Base-by-base conservation (phyloP, 2,329 filamentous ascomycete species). In the Ophiognomonia clavigignenti-juglandacearum region DNA sequence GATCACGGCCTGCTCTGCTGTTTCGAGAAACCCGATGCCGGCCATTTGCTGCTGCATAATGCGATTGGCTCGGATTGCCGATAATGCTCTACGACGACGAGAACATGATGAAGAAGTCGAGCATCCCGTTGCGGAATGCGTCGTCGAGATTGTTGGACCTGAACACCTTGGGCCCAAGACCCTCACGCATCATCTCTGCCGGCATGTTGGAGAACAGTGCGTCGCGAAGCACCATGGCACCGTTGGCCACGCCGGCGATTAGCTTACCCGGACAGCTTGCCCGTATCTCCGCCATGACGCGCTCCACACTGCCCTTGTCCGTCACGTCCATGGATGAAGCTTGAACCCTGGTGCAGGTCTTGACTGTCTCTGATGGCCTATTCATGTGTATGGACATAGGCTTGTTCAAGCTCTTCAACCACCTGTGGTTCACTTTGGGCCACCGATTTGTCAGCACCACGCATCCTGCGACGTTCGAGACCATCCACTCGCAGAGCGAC, bases 41-140 rank as follows among this genome's bases (percentile, higher is more conserved):
- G 65, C 50, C 52, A 48, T 73, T 73, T 1, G 66, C 69, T 0
- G 68, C 67, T 1, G 59, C 54, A 47, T 77, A 77, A 48, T 67
- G 71, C 11, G 59, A 48, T 53, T 77, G 72, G 6, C 56, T 58
- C 11, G 31, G 11, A 43, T 61, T 61, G 7, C 63, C 63, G 1
- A 48, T 39, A 6, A 62, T 47, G 23, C 34, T 39, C 3, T 54
- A 47, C 2, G 56, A n/a, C 2, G 63, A 66, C 0, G 61, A 63
- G 26, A 66, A 56, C 10, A 58, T 29, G 40, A 66, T 51, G 44
- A 65, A 59, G 49, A 60, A 63, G 41, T 63, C 61, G 6, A 64
- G 51, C 8, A 35, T 13, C 10, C 48, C 24, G 9, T 55, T 31
- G 13, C 39, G 19, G 35, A 64, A 59, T 1, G 56, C 13, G 10